Evolutionary conservation across 805 yeast genomes (phyloP), one percentile per base, ranked within the genome.

Genomic region (Ogataea nakhonphanomensis): DNA sequence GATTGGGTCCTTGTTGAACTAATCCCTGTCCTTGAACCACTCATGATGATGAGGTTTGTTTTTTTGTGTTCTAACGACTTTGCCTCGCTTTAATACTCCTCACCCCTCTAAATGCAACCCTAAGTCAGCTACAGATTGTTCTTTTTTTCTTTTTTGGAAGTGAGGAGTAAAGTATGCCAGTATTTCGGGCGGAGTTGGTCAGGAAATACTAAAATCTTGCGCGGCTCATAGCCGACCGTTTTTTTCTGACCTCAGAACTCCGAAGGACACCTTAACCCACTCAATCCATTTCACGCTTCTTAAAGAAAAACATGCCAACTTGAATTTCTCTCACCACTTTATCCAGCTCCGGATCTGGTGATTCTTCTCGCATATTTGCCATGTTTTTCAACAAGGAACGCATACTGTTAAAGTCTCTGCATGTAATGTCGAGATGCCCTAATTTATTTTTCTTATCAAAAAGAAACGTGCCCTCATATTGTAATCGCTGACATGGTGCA

Each of bases 221-320:
- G 39, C 44, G 36, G 33, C 28, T 20, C 34, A 11, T 33, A 29
- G 21, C 26, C 41, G n/a, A n/a, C 22, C 35, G 35, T 30, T 25
- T 33, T 25, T 21, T 30, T 35, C 35, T 31, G 37, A 25, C 32
- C 25, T 22, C 21, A 35, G 24, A 38, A 39, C 32, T 43, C 46
- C 46, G 46, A 28, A 26, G 8, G 12, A 35, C 43, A 22, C 43
- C 46, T 31, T n/a, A 35, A 14, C 38, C 46, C 43, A 7, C 24
- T 14, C 20, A 42, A 9, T 45, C 44, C 77, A 81, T 75, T 55
- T 81, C 88, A 2, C 81, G 71, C 51, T 80, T 80, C 39, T 66
- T 66, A 37, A 65, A 60, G 26, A 79, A 56, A 25, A 70, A 63
- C 35, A 80, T 52, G 15, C 78, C 78, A 36, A 82, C 58, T 38